phyloP scores from a whole-genome alignment of 2,329 filamentous ascomycete genomes.

The Lizonia empirigonia region DNA sequence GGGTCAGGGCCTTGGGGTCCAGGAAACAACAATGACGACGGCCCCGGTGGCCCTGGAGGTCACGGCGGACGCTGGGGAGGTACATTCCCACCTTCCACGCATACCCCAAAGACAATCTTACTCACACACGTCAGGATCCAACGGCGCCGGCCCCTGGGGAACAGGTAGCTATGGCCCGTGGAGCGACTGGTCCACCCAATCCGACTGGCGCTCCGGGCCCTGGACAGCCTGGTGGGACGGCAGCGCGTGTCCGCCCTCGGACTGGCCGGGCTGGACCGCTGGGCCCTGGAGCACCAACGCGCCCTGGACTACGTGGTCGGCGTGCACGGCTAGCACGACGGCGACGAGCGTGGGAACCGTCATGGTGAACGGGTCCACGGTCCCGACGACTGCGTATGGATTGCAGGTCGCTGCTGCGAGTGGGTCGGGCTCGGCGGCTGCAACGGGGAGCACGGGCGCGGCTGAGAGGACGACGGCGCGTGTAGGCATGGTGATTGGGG shows the following conservation, averaged over 20 bases:
- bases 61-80: constrained; percentile 29
- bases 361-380: constrained; percentile 30
- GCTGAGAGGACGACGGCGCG: constrained; percentile 26
- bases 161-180: constrained; percentile 35
- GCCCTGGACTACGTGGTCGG: constrained; percentile 46
- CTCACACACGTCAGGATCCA: constrained; percentile 19
- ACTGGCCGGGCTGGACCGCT: constrained; percentile 48
- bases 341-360: constrained; percentile 38
- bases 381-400: constrained; percentile 37
- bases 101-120: not conserved
- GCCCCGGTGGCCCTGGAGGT: constrained; percentile 11
- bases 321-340: constrained; percentile 41
- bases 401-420: constrained; percentile 41
- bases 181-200: constrained; percentile 36
- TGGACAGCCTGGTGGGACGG: constrained; percentile 48
- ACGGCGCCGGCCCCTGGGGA: constrained; percentile 38
- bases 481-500: constrained; percentile 27
- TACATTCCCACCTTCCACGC: constrained; percentile 5
- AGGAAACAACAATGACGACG: constrained; percentile 3
- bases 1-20: constrained; percentile 29
- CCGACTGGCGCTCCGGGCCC: constrained; percentile 35
- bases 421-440: constrained; percentile 10
- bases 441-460: constrained; percentile 13
- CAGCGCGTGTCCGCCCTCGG: constrained; percentile 35
- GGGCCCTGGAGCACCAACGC: constrained; percentile 44